Evolutionary conservation across 768 basidiomycete species (phyloP).

Genomic region (Strobilomyces dryophilus): DNA sequence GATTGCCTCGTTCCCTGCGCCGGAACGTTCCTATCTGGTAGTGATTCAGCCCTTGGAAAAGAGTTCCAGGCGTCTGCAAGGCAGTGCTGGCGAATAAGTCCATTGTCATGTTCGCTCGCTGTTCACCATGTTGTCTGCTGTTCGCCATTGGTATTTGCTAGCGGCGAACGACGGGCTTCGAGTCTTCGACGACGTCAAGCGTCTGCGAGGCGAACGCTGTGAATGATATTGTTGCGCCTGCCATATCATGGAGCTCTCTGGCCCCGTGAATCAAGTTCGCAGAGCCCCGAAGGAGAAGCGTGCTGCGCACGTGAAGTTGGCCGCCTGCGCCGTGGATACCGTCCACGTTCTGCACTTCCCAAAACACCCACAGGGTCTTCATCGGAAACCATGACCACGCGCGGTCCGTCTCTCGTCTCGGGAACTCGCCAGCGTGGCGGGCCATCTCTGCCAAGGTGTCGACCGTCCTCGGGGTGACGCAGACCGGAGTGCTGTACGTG

Average conservation of each 20-base stretch:
- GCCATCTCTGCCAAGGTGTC: constrained; percentile 60
- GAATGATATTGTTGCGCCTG: constrained; percentile 9
- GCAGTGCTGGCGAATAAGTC: constrained; percentile 11
- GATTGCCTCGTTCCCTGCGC: constrained; percentile 2
- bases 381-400: constrained; percentile 72
- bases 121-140: neutral
- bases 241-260: neutral
- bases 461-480: constrained; percentile 55
- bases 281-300: neutral
- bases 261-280: constrained; percentile 7
- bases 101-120: constrained; percentile 7
- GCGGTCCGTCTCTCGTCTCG: constrained; percentile 62
- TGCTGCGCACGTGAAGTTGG: constrained; percentile 3
- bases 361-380: constrained; percentile 35
- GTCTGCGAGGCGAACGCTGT: constrained; percentile 17
- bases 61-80: constrained; percentile 17
- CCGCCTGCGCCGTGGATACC: constrained; percentile 15
- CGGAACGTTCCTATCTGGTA: constrained; percentile 10
- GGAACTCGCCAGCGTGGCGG: constrained; percentile 52
- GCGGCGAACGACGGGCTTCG: neutral
- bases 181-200: constrained; percentile 10
- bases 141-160: neutral
- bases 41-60: constrained; percentile 1
- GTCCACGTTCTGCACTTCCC: constrained; percentile 2
- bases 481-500: constrained; percentile 64